Conservation (phyloP, 2,329 filamentous ascomycete genomes). For the Claviceps lovelessii region DNA sequence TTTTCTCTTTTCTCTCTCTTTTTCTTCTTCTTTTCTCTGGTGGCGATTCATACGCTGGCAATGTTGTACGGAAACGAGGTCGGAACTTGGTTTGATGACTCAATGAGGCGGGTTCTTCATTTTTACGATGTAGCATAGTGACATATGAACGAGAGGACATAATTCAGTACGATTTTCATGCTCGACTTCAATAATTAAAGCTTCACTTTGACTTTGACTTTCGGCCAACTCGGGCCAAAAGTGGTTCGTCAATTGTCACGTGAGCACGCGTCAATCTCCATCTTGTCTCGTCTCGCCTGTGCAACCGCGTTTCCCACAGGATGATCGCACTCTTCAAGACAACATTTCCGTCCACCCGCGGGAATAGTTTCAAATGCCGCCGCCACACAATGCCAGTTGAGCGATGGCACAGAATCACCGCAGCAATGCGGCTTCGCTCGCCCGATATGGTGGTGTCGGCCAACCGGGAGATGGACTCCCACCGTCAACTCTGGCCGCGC, state of each 20-base stretch:
- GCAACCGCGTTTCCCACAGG: neutral
- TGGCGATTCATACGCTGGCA: no score
- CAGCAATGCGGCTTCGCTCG: constrained; percentile 9
- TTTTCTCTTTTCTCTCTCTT: no score
- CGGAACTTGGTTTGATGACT: constrained; percentile 1
- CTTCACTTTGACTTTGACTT: neutral
- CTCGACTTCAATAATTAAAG: neutral
- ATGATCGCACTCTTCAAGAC: neutral
- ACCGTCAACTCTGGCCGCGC: constrained; percentile 74
- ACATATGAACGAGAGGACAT: constrained; percentile 7
- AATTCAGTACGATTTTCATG: constrained; percentile 3
- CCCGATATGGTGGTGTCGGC: constrained; percentile 7
- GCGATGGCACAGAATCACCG: constrained; percentile 16
- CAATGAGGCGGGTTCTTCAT: constrained; percentile 5
- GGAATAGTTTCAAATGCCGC: neutral
- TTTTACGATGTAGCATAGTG: constrained; percentile 5
- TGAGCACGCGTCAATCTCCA: constrained; percentile 2
- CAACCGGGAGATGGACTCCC: constrained; percentile 25
- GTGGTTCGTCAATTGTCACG: constrained; percentile 1
- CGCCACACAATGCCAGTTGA: constrained; percentile 12
- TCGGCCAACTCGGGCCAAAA: neutral
- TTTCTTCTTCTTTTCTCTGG: no score
- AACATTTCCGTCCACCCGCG: neutral
- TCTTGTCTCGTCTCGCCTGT: neutral
- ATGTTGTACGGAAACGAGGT: neutral